These are phyloP conservation scores for Colletotrichum sp. DNA, from an alignment of 2,329 filamentous ascomycete species.

Conservation along the genomic window DNA sequence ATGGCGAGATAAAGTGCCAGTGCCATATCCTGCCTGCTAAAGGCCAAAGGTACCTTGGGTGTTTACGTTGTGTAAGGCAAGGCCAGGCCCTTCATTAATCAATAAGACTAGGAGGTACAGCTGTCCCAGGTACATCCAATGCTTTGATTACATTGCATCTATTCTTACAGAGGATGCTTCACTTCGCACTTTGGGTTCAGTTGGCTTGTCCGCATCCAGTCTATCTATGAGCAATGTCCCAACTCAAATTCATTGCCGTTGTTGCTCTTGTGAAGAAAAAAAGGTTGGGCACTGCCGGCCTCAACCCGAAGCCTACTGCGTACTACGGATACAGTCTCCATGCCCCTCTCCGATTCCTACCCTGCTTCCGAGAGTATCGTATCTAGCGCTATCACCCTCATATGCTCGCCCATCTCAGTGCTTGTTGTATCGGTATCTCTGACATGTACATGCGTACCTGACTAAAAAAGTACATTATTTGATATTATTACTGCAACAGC, in stretches of 20 bases:
- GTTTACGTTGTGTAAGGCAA: neutral
- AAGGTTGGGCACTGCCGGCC: neutral
- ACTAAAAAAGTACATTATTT: neutral
- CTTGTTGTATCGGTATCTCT: neutral
- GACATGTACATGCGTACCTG: neutral
- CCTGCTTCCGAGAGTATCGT: neutral
- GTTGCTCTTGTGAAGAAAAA: neutral
- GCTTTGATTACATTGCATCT: neutral
- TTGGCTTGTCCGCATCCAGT: neutral
- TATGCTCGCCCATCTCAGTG: neutral
- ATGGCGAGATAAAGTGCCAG: neutral
- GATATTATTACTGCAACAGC: conserved; percentile 3
- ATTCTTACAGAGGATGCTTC: neutral
- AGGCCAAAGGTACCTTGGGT: neutral
- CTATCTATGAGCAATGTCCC: neutral
- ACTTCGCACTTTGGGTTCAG: neutral
- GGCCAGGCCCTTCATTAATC: neutral
- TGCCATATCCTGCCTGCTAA: neutral
- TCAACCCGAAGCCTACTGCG: neutral
- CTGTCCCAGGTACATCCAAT: neutral
- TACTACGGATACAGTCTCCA: neutral
- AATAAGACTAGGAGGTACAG: neutral
- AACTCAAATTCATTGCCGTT: neutral
- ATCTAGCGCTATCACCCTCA: neutral
- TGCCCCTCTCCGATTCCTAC: neutral